Base-by-base conservation (phyloP, 108 stramenopile species). In the Conticribra weissflogii region DNA sequence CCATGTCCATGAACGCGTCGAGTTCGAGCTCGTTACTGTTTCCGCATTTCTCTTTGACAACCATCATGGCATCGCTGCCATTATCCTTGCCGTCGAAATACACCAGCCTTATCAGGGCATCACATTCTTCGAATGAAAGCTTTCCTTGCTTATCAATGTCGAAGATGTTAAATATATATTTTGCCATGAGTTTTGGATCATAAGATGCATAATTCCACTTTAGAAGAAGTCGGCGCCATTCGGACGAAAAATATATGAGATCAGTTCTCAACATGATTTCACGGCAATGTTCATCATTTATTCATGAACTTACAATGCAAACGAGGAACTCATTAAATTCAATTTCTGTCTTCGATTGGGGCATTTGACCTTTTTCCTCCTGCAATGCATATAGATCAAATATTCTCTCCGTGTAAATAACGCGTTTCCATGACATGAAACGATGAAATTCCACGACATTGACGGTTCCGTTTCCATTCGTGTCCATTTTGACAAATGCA, bases 191-290 rank as follows among this genome's bases (percentile, higher is more conserved):
- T 12, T 24, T 25, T 51, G 64, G 36, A 51, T 83, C 85, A 63
- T 83, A 86, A 9, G 85, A 84, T 66, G 81, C 81, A 34, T 72
- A 83, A 56, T 88, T 88, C 86, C 86, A 88, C 16, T 41, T 9
- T 9, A 41, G 8, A 41, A 41, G 12, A 9, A 41, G 5, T 9
- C 8, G 5, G 12, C 5, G 12, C 36, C 5, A 41, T 41, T n/a
- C n/a, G 12, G 12, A 41, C 36, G 12, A 41, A 41, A 41, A 12
- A 5, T 41, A 41, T 12, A 41, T 41, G 36, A 41, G 36, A 9
- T 9, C 36, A 41, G 8, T 9, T 9, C 5, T 5, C 5, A 9
- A 12, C 36, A 41, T 5, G 36, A 41, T 41, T 41, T 41, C 36
- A 41, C 36, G n/a, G n/a, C n/a, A 41, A 9, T 41, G 36, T 5